These are phyloP conservation scores for Brettanomyces sp. DNA, from an alignment of 805 yeast species.

Conservation along the genomic window DNA sequence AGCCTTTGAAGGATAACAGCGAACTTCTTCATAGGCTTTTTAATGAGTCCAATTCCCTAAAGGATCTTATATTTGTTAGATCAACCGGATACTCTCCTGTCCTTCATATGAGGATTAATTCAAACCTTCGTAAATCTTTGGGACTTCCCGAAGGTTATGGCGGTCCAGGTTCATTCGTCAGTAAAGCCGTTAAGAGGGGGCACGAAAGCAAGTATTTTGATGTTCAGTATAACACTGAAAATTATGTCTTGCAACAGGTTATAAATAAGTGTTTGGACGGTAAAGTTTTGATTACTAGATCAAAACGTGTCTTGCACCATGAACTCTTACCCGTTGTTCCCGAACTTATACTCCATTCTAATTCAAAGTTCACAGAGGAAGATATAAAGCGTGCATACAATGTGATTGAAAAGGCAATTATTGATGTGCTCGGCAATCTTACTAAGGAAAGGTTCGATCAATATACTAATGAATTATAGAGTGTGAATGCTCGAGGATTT, in stretches of 20 bases:
- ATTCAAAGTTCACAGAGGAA: constrained; percentile 33
- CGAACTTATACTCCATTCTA: constrained; percentile 43
- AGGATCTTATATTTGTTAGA: constrained; percentile 36
- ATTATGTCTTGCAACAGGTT: constrained; percentile 54
- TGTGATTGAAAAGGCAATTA: constrained; percentile 25
- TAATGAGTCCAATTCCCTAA: constrained; percentile 26
- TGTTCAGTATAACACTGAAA: constrained; percentile 40
- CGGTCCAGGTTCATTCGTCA: constrained; percentile 30
- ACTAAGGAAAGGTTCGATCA: constrained; percentile 5
- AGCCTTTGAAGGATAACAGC: constrained; percentile 34
- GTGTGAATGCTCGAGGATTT: not conserved
- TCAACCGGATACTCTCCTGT: constrained; percentile 59
- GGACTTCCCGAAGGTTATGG: constrained; percentile 44
- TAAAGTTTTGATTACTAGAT: constrained; percentile 45
- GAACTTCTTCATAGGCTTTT: constrained; percentile 31
- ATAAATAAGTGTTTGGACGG: constrained; percentile 47
- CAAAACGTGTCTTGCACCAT: constrained; percentile 58
- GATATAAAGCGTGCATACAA: constrained; percentile 37
- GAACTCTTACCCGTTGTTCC: constrained; percentile 67
- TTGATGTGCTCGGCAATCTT: constrained; percentile 11
- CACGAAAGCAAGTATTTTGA: constrained; percentile 33
- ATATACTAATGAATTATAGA: not conserved
- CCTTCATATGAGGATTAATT: constrained; percentile 52
- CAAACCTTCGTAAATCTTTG: constrained; percentile 33
- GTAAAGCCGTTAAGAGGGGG: constrained; percentile 36